These are phyloP conservation scores for Spinellus fusiger DNA, from an alignment of 192 early-diverging fungal species.

Conservation along the genomic window DNA sequence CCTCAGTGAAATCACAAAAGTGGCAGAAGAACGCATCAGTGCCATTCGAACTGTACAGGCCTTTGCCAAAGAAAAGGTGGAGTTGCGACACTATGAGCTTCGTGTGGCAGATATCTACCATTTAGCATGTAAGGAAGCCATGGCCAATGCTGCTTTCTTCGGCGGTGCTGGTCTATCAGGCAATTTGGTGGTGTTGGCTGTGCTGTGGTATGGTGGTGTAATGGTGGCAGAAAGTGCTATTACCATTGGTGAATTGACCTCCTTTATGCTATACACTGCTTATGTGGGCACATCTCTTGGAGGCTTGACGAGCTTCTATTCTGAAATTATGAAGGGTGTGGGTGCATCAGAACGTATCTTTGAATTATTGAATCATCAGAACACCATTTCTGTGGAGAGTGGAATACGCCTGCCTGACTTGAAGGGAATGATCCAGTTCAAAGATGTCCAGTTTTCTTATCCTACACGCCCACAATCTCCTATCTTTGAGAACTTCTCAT, in stretches of 20 bases:
- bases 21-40: constrained; percentile 79
- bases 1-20: constrained; percentile 59
- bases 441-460: constrained; percentile 58
- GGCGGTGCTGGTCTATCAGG: constrained; percentile 57
- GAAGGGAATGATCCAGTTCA: constrained; percentile 47
- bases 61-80: constrained; percentile 53
- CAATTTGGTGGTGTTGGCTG: constrained; percentile 57
- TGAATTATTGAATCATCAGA: constrained; percentile 48
- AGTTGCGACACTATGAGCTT: constrained; percentile 38
- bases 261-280: constrained; percentile 62
- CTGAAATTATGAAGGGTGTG: constrained; percentile 68
- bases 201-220: constrained; percentile 57
- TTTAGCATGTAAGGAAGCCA: constrained; percentile 30
- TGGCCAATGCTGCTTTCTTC: constrained; percentile 59
- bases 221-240: constrained; percentile 56
- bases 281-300: constrained; percentile 55
- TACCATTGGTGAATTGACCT: constrained; percentile 60
- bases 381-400: constrained; percentile 3
- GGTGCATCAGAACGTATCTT: constrained; percentile 58
- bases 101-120: constrained; percentile 30
- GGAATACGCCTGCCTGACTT: constrained; percentile 21
- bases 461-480: constrained; percentile 51
- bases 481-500: constrained; percentile 48
- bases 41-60: constrained; percentile 81
- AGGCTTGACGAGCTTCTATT: constrained; percentile 57